Base-by-base conservation (phyloP, 2,329 filamentous ascomycete species). In the Penicillium brevicompactum region DNA sequence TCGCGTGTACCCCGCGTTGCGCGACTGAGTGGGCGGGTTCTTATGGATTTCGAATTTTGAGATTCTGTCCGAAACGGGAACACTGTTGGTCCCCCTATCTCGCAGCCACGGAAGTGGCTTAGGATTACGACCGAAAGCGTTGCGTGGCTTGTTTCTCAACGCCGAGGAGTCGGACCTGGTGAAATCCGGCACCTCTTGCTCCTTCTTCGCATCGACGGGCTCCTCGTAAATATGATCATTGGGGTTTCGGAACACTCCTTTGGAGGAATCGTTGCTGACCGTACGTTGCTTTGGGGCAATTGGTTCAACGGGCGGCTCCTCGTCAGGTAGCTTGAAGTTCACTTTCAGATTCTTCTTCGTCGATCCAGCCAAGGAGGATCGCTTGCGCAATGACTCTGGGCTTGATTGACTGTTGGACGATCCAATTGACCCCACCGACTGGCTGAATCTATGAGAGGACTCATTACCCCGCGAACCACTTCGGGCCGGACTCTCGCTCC, bases 141-240 rank as follows among this genome's bases (percentile, higher is more conserved):
- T 91, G 58, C 85, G 86, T 42, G 82, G 76, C 65, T 87, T 87
- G 47, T 82, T 72, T 56, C 80, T 80, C 38, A 89, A 71, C 21
- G 83, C 80, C 16, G 80, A 77, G 7, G 69, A 70, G 38, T 69
- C 50, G 67, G 74, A 56, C 67, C 68, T 60, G 31, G 66, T 69
- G 61, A 62, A 65, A 53, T 55, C 60, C 52, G 50, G 70, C 63
- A 60, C 55, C 49, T 58, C 59, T 13, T 54, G 49, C 18, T 62
- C 67, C 58, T 60, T 57, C 56, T 65, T 55, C 30, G 68, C 43
- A 31, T 81, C 79, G 66, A 89, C 85, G 1, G 91, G 89, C 70
- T 97, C 93, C 72, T 97, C 92, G 81, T 91, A 97, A 57, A 97
- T 87, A 46, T 82, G 79, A 64, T 86, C 84, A 52, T 83, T 76